Base-by-base conservation (phyloP, 305 asterid species). In the Withania somnifera region DNA sequence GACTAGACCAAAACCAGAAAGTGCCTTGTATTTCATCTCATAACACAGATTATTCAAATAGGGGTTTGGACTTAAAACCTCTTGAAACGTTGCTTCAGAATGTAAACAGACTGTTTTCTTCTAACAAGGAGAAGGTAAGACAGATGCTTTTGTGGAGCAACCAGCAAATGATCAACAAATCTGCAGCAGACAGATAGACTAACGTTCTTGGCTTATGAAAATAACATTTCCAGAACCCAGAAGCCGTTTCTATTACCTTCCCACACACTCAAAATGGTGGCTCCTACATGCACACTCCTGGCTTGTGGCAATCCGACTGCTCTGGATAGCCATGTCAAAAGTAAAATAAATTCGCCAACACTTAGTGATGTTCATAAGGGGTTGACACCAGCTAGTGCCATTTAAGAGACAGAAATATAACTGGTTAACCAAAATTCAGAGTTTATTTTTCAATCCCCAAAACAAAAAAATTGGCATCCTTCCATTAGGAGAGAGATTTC, bases 401-500 rank as follows among this genome's bases (percentile, higher is more conserved):
- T 45, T 1, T 1, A 2, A 50, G 26, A 28, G 45, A 28, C 2
- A 26, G 80, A 75, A 75, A 50, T 17, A 50, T 5, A 50, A 52
- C 28, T 11, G 80, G 47, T 75, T 28, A 8, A 75, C 47, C 80
- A 50, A 75, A 50, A 50, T 17, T 75, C 80, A 26, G 40, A 26
- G 80, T 50, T 26, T 45, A 50, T 2, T 75, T 17, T 42, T 71
- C 78, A 19, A 42, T 42, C 57, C 38, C 50, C 5, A 26, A 50
- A 26, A 6, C 20, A 75, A 45, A 75, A 26, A 50, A 32, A 13
- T 8, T 17, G 45, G 61, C 80, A 50, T 75, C 61, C 45, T 50
- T 75, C 80, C 61, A 4, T 75, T 34, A 75, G 28, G 80, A 75
- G 28, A 75, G 80, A 75, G 56, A 90, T 87, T 89, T 92, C 89